Percentiles rank a stretch among this genome's conserved stretches.
Conservation (phyloP, 148 eudicot genomes). For the Nepenthes gracilis region DNA sequence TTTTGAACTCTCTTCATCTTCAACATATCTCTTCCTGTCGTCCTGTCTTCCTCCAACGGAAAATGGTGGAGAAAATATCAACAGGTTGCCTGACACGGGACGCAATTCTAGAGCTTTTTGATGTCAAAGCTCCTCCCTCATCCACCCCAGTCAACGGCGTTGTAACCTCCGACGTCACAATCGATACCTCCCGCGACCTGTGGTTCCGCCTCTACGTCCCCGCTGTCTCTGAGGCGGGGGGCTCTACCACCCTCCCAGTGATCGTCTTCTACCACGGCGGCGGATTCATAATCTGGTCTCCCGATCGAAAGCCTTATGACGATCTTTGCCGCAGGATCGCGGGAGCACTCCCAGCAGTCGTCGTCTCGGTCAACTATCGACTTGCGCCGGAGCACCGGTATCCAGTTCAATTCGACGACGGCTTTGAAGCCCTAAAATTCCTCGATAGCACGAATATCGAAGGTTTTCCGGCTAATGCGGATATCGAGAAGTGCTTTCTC, state of each 20-base stretch:
- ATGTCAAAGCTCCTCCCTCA: conserved; percentile 5
- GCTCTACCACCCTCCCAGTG: conserved; percentile 5
- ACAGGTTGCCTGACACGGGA: background rate
- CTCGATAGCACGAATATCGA: background rate
- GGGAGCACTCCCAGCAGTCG: conserved; percentile 3
- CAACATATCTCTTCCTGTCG: no score
- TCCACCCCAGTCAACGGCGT: conserved; percentile 12
- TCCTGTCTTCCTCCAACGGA: no score
- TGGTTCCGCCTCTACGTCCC: conserved; percentile 12
- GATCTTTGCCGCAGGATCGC: conserved; percentile 8
- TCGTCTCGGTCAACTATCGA: conserved; percentile 10
- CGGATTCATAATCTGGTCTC: conserved; percentile 8
- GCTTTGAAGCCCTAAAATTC: conserved; percentile 8
- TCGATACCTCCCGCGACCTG: conserved; percentile 10
- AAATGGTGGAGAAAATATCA: no score
- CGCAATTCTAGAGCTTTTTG: background rate
- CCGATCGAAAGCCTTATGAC: conserved; percentile 4
- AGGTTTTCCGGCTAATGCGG: background rate
- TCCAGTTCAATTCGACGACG: conserved; percentile 10
- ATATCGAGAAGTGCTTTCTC: conserved; percentile 1
- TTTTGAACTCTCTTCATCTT: no score
- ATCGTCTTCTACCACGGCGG: conserved; percentile 12
- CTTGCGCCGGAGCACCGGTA: conserved; percentile 10
- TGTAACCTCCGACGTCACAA: conserved; percentile 7
- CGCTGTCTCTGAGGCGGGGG: background rate